These are phyloP conservation scores for Combretum micranthum DNA, from an alignment of 345 rosid species.

Conservation along the genomic window DNA sequence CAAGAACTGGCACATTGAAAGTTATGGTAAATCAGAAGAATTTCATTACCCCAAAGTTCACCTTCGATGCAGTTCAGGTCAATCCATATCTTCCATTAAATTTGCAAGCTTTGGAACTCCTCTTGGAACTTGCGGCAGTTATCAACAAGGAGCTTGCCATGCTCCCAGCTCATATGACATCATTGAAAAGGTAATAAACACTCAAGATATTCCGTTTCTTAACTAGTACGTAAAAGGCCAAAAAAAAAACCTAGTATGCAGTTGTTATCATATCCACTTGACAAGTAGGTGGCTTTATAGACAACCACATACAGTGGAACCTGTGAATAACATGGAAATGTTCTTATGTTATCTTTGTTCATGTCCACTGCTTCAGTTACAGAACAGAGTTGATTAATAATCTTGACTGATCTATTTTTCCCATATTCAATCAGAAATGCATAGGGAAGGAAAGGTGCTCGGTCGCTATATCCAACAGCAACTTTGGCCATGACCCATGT, in stretches of 20 bases:
- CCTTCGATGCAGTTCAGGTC: slow-evolving; percentile 71
- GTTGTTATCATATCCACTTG: no score
- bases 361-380: background rate
- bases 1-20: slow-evolving; percentile 97
- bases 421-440: slow-evolving; percentile 52
- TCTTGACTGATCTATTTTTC: background rate
- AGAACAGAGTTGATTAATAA: background rate
- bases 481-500: slow-evolving; percentile 84
- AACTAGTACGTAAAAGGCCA: no score
- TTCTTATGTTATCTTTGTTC: no score
- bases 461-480: slow-evolving; percentile 66
- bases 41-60: slow-evolving; percentile 88
- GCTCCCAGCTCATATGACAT: slow-evolving; percentile 68
- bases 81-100: slow-evolving; percentile 71
- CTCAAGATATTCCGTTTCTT: background rate
- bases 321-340: no score
- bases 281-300: no score
- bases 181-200: slow-evolving; percentile 57
- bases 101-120: slow-evolving; percentile 99
- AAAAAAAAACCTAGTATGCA: no score
- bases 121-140: slow-evolving; percentile 90
- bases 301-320: no score
- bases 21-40: slow-evolving; percentile 85
- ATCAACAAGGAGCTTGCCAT: slow-evolving; percentile 93
- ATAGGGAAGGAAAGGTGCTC: slow-evolving; percentile 73